A percentile compares a stretch with the other conserved stretches of the same genome.
phyloP scores from a whole-genome alignment of 2,329 filamentous ascomycete genomes.

The Neonectria hederae region DNA sequence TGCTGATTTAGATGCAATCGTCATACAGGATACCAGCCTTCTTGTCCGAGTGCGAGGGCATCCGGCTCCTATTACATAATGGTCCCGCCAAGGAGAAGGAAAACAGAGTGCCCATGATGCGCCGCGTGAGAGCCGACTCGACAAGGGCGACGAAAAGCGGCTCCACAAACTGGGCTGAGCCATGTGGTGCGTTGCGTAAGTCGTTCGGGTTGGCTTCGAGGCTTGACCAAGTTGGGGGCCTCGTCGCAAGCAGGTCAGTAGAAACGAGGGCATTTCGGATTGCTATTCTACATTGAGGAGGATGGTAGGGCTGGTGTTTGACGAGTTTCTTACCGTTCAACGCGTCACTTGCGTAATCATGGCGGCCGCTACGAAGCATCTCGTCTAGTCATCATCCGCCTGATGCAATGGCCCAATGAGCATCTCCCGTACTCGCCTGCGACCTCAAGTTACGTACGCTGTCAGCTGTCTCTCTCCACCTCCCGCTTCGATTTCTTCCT shows the following conservation, averaged over 20 bases:
- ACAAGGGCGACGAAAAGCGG: neutral
- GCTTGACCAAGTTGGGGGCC: neutral
- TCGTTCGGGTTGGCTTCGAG: neutral
- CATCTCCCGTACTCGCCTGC: neutral
- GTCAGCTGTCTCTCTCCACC: neutral
- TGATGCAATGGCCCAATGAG: neutral
- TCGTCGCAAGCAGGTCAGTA: neutral
- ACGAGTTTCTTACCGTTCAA: neutral
- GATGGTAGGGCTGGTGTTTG: neutral
- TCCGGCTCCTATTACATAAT: neutral
- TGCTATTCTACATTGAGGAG: neutral
- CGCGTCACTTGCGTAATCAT: slow-evolving; percentile 1
- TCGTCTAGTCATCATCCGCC: neutral
- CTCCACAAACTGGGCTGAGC: slow-evolving; percentile 32
- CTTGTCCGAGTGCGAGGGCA: neutral
- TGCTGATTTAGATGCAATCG: neutral
- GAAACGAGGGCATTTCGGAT: neutral
- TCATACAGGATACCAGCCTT: neutral
- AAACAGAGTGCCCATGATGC: neutral
- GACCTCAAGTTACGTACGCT: neutral
- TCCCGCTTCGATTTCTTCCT: neutral
- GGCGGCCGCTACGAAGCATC: neutral
- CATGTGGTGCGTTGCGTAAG: slow-evolving; percentile 26
- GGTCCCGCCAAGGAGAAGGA: neutral
- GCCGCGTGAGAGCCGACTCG: neutral